These are phyloP conservation scores for Aphanoascus verrucosus DNA, from an alignment of 2,329 filamentous ascomycete species.

Conservation along the genomic window DNA sequence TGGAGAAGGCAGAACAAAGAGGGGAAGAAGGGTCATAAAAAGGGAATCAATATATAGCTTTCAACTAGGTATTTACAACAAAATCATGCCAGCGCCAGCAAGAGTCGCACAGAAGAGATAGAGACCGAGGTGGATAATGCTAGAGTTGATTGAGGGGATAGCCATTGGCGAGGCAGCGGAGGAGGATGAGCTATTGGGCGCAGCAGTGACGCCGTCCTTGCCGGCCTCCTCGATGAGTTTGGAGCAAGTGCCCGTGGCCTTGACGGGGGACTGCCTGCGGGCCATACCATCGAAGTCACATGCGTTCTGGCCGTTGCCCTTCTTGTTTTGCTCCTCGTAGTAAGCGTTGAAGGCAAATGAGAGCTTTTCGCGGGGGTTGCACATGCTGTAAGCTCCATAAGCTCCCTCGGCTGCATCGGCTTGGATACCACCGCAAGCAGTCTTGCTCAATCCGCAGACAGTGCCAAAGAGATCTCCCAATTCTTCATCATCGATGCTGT, in stretches of 20 bases:
- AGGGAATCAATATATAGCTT: neutral
- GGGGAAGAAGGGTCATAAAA: neutral
- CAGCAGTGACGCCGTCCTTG: constrained; percentile 29
- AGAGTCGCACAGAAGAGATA: constrained; percentile 36
- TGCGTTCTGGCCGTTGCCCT: constrained; percentile 26
- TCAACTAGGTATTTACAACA: constrained; percentile 30
- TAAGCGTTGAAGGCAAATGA: constrained; percentile 38
- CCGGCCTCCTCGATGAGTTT: constrained; percentile 33
- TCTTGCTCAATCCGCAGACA: constrained; percentile 31
- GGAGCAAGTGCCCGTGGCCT: constrained; percentile 29
- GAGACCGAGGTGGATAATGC: constrained; percentile 32
- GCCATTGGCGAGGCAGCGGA: constrained; percentile 24
- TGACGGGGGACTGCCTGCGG: constrained; percentile 26
- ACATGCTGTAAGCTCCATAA: constrained; percentile 41
- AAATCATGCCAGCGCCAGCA: constrained; percentile 38
- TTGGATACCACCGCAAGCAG: constrained; percentile 31
- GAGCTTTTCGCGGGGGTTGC: constrained; percentile 33
- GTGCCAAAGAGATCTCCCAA: constrained; percentile 56
- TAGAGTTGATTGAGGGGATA: constrained; percentile 30
- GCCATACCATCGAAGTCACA: constrained; percentile 37
- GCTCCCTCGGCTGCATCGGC: constrained; percentile 32
- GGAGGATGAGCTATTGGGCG: constrained; percentile 21
- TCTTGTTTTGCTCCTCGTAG: constrained; percentile 30
- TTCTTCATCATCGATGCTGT: constrained; percentile 46
- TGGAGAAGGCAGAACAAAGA: neutral